A percentile compares a stretch with the other conserved stretches of the same genome.
phyloP scores from a whole-genome alignment of 2,329 filamentous ascomycete species.

The Pseudofabraea citricarpa region DNA sequence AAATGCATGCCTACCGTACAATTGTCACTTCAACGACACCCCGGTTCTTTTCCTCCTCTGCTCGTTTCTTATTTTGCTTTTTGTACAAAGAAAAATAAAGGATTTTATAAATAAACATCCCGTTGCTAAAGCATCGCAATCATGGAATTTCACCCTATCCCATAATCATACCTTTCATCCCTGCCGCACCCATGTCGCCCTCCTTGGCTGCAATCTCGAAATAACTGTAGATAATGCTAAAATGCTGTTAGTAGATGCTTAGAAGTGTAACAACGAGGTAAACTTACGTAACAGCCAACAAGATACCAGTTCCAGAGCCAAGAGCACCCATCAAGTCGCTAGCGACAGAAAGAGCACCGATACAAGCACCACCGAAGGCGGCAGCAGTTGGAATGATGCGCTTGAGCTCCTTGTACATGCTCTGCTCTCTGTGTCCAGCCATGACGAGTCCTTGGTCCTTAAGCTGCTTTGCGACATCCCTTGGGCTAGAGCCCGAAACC shows the following conservation, averaged over 20 bases:
- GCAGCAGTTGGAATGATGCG: slow-evolving; percentile 97
- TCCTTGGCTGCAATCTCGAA: slow-evolving; percentile 99
- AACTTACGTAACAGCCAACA: slow-evolving; percentile 96
- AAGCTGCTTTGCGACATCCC: slow-evolving; percentile 98
- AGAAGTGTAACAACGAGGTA: background rate
- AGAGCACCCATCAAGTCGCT: slow-evolving; percentile 95
- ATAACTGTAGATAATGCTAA: slow-evolving; percentile 96
- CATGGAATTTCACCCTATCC: slow-evolving; percentile 47
- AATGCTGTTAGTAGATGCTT: slow-evolving; percentile 30
- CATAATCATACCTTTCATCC: slow-evolving; percentile 72
- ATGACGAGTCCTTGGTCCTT: slow-evolving; percentile 99
- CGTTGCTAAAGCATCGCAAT: no score
- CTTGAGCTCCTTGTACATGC: slow-evolving; percentile 99
- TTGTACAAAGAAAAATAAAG: no score
- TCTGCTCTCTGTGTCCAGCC: slow-evolving; percentile 98
- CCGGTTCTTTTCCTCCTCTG: no score
- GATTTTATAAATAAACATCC: no score
- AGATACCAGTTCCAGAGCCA: slow-evolving; percentile 93
- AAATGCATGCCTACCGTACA: no score
- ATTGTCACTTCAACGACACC: no score
- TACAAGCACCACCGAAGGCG: slow-evolving; percentile 97
- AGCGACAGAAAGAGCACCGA: slow-evolving; percentile 92
- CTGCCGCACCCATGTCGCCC: slow-evolving; percentile 77
- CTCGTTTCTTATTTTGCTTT: no score
- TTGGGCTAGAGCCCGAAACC: slow-evolving; percentile 94